phyloP scores from a whole-genome alignment of 352 stramenopile species.

The Pythium insidiosum region DNA sequence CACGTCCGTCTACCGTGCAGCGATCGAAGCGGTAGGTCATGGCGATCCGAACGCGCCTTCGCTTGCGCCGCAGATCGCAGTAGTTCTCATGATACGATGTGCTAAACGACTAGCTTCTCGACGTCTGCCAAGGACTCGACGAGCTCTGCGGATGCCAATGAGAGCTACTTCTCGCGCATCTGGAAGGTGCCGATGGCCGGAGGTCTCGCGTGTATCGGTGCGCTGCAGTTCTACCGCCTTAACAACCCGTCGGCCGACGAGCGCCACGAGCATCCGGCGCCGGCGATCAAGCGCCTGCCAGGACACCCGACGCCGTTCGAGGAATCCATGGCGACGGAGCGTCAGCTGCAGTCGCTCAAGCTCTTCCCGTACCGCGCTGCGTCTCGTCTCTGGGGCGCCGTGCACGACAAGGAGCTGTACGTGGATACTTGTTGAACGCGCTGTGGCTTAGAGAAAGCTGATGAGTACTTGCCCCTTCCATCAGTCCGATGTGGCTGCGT shows the following conservation, averaged over 20 bases:
- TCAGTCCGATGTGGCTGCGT: conserved; percentile 53
- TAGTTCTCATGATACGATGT: too few relatives aligned
- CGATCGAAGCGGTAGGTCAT: too few relatives aligned
- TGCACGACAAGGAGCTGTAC: conserved; percentile 79
- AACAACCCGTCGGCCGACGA: conserved; percentile 19
- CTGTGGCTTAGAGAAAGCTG: not conserved
- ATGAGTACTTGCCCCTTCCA: conserved; percentile 3
- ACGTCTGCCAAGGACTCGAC: conserved; percentile 15
- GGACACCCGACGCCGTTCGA: conserved; percentile 12
- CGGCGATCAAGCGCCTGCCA: conserved; percentile 35
- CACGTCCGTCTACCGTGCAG: too few relatives aligned
- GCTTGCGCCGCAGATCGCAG: too few relatives aligned
- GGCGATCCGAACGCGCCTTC: too few relatives aligned
- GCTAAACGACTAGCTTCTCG: too few relatives aligned
- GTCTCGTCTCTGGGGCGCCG: conserved; percentile 65
- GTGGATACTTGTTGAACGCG: conserved; percentile 6
- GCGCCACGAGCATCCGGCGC: conserved; percentile 24
- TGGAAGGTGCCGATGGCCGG: conserved; percentile 63
- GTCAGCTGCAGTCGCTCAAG: conserved; percentile 68
- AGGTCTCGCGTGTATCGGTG: conserved; percentile 63
- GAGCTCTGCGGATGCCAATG: too few relatives aligned
- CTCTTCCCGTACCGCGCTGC: conserved; percentile 69
- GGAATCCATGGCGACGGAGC: conserved; percentile 45
- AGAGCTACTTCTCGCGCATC: conserved; percentile 24
- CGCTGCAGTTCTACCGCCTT: conserved; percentile 62